Base-by-base conservation (phyloP, 306 rosid species). In the Ochetophila trinervis region DNA sequence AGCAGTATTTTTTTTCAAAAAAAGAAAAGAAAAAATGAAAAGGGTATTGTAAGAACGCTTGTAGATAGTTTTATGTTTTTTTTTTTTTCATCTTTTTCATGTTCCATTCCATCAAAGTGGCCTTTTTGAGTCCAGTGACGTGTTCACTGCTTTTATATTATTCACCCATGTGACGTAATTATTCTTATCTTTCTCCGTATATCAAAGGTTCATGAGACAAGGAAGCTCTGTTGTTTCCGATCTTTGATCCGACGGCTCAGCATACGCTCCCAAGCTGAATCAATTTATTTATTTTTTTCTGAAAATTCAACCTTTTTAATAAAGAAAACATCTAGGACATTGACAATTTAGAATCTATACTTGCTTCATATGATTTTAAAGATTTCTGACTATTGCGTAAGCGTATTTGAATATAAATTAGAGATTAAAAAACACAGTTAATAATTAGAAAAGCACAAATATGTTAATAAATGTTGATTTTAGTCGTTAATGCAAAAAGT, bases 91-190 rank as follows among this genome's bases (percentile, higher is more conserved):
- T 13, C 20, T 22, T 67, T 14, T 8, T 54, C 21, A 74, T 60
- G 60, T 54, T 62, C 59, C 45, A 57, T 61, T 66, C 60, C 34
- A 66, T 78, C 71, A 62, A 63, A 71, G 51, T 68, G 60, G 69
- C 77, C 51, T 27, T 57, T 64, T 21, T 50, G 21, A 57, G 37
- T 49, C 64, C 10, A 5, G 13, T 53, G 60, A 71, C 68, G 60
- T 74, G 49, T 57, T 32, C 14, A 5, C 0, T 11, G 17, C 51
- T 49, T 58, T 54, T 32, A 45, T 10, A 34, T 69, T 62, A 34
- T 44, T n/a, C 48, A n/a, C 53, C 70, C 63, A 30, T 62, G 57
- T 68, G 74, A 67, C 74, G 74, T 77, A 17, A 40, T 56, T 16
- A 23, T 66, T n/a, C n/a, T n/a, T 62, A 17, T 42, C 47, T 55